These are phyloP conservation scores for Camptophora hylomeconis DNA, from an alignment of 2,329 filamentous ascomycete genomes.

Conservation along the genomic window DNA sequence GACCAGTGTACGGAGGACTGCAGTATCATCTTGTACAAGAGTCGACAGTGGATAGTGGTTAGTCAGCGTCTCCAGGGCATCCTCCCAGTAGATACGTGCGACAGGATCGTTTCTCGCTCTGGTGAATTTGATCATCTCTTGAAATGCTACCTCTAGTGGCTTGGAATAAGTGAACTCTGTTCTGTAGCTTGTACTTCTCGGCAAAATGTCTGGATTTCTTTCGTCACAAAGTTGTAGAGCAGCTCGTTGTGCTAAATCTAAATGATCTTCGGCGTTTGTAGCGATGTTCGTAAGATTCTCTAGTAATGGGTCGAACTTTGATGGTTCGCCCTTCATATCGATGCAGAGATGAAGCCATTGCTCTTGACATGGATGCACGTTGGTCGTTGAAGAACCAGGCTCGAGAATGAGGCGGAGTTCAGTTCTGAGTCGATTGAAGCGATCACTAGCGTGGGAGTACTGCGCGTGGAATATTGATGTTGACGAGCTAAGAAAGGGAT, in stretches of 20 bases:
- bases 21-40: conserved; percentile 49
- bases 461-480: conserved; percentile 12
- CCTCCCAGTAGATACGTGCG: conserved; percentile 83
- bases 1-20: conserved; percentile 60
- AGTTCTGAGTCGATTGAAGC: conserved; percentile 12
- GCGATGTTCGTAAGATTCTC: no score
- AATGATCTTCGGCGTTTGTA: no score
- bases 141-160: no score
- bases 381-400: conserved; percentile 15
- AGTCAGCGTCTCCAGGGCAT: conserved; percentile 61
- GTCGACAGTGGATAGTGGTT: conserved; percentile 44
- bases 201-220: no score
- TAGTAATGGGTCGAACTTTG: no score
- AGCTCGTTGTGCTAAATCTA: no score
- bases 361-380: conserved; percentile 14
- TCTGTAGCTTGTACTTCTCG: no score
- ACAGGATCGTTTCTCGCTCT: no score
- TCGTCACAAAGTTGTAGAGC: no score
- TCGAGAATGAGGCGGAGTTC: conserved; percentile 13
- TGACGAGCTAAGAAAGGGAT: conserved; percentile 11
- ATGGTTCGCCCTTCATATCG: no score
- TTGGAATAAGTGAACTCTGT: no score
- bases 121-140: not conserved
- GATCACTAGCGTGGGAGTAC: conserved; percentile 9
- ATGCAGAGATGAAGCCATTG: conserved; percentile 12